phyloP scores from a whole-genome alignment of 345 rosid species.

The Citrus unshiu region DNA sequence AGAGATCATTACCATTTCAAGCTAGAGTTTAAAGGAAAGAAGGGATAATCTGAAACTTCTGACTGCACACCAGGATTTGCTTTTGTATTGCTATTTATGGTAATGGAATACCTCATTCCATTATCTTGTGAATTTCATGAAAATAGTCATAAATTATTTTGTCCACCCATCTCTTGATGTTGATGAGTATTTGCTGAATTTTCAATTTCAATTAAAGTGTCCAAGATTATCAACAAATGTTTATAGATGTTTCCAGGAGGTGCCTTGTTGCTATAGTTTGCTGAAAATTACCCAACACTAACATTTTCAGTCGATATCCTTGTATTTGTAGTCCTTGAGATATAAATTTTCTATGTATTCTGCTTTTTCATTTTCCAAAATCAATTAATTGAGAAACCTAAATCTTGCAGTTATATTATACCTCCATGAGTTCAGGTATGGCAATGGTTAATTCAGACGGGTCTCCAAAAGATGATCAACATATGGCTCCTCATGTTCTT shows the following conservation, averaged over 20 bases:
- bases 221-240: not conserved
- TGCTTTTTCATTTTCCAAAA: not conserved
- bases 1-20: not conserved
- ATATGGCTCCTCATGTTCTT: slow-evolving; percentile 96
- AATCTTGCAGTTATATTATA: slow-evolving; percentile 57
- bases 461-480: slow-evolving; percentile 41
- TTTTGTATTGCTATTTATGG: not conserved
- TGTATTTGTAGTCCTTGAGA: not conserved
- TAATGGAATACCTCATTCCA: not conserved
- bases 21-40: not conserved
- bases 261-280: not conserved
- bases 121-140: not conserved
- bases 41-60: not conserved
- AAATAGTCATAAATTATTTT: not conserved
- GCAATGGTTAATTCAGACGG: slow-evolving; percentile 29
- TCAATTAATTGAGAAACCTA: slow-evolving; percentile 14
- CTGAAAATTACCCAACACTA: not conserved
- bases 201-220: not conserved
- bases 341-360: slow-evolving; percentile 10
- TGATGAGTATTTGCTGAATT: not conserved
- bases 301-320: not conserved
- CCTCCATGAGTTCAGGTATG: slow-evolving; percentile 44
- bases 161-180: not conserved
- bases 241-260: not conserved
- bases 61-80: not conserved